Conservation (phyloP, 345 rosid species). For the Melaleuca alternifolia region DNA sequence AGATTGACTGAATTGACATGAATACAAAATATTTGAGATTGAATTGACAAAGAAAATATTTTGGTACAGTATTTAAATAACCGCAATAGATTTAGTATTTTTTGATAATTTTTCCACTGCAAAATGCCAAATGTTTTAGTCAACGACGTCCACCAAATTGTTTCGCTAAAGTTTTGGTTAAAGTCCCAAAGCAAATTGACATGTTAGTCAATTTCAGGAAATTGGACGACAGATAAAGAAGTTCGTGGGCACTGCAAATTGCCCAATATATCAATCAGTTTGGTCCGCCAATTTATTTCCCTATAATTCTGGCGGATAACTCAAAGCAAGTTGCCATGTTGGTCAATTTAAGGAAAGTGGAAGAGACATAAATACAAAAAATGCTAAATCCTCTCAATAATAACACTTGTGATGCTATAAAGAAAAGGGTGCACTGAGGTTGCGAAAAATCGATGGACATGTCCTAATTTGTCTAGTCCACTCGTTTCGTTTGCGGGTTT, state of each 20-base stretch:
- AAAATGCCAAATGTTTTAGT: not conserved
- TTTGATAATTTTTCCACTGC: not conserved
- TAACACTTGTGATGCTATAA: not conserved
- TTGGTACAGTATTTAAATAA: too few species aligned
- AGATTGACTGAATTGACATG: too few species aligned
- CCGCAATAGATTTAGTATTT: too few species aligned
- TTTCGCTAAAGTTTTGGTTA: not conserved
- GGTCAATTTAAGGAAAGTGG: not conserved
- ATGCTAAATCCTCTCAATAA: not conserved
- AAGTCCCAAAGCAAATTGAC: not conserved
- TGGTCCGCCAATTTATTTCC: not conserved
- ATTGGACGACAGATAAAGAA: not conserved
- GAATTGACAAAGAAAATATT: too few species aligned
- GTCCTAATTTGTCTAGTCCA: not conserved
- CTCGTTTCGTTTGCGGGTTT: not conserved
- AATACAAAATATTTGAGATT: too few species aligned
- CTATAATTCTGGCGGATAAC: not conserved
- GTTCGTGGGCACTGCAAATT: not conserved
- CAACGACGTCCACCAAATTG: not conserved
- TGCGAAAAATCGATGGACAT: not conserved
- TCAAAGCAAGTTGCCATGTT: not conserved
- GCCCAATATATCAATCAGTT: not conserved
- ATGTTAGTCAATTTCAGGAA: not conserved
- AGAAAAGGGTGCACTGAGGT: not conserved
- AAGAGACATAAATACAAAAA: not conserved